Evolutionary conservation across 352 stramenopile genomes (phyloP), one percentile per base, ranked within the genome.

Genomic region (Phytophthora kernoviae): DNA sequence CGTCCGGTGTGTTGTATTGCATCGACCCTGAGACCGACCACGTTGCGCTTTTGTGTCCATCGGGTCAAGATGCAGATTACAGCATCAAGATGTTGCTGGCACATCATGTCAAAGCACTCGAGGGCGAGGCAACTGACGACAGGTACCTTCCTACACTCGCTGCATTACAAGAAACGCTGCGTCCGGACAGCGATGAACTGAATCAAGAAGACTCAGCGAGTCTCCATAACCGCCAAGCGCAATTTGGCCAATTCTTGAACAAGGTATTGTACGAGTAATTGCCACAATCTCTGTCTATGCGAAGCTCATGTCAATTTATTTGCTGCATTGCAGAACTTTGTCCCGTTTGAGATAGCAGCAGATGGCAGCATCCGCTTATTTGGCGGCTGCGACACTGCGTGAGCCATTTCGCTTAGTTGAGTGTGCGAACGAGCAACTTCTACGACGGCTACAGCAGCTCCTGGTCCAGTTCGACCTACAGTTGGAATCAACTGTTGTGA

Each of bases 11-110:
- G 20, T 51, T 91, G 18, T 83, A 83, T 49, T 75, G 60, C 43
- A 70, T 88, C 37, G 79, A 91, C 54, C 79, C 79, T 1, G 75
- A 83, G 54, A 87, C 58, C 32, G 73, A 75, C 49, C 61, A 81
- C 53, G 75, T 87, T 24, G 79, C 70, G 40, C 53, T 90, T 22
- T 22, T 87, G 33, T 60, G 46, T 20, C 26, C 27, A 0, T 36
- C 34, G 12, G 59, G 15, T 6, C 27, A 53, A 5, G 40, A 44
- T 20, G 48, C 45, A 21, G 27, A 20, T n/a, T 71, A 70, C 20
- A 58, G 40, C 30, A 60, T 82, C 12, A 64, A 73, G 45, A 67
- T 87, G 5, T 15, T 86, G 10, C 27, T 81, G 24, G 61, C 60
- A 34, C 70, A 82, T 56, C 30, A 60, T 30, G 48, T 77, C 11